phyloP scores from a whole-genome alignment of 2,329 filamentous ascomycete genomes.

The Macrophomina pseudophaseolina region DNA sequence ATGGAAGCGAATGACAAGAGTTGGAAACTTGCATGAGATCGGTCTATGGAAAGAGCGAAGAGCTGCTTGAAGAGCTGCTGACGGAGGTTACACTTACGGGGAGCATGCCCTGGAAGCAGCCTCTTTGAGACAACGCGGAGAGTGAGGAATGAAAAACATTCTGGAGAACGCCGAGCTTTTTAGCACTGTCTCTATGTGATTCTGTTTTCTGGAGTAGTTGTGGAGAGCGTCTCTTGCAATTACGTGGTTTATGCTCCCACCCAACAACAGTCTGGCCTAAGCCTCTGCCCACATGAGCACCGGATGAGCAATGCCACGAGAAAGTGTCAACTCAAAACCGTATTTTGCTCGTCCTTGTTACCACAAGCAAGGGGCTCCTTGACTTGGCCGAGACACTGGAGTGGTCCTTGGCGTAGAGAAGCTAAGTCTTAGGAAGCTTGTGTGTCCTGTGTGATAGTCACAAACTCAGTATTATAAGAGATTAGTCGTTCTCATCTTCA shows the following conservation, averaged over 20 bases:
- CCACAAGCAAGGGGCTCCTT: slow-evolving; percentile 2
- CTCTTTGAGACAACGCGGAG: background rate
- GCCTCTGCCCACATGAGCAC: background rate
- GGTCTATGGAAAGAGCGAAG: background rate
- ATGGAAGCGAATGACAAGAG: background rate
- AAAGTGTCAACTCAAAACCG: background rate
- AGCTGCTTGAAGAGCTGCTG: background rate
- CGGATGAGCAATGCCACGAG: background rate
- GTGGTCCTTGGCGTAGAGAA: background rate
- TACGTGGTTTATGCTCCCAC: no score
- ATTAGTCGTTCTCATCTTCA: background rate
- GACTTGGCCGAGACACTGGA: background rate
- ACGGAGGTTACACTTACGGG: background rate
- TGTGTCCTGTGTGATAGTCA: background rate
- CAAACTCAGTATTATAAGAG: background rate
- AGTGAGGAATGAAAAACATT: slow-evolving; percentile 17
- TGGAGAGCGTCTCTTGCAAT: background rate
- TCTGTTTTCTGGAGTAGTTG: background rate
- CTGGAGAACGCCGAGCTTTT: background rate
- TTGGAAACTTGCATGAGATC: background rate
- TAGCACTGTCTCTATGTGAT: no score
- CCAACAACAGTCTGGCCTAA: background rate
- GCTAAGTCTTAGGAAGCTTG: background rate
- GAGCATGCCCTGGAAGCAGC: background rate
- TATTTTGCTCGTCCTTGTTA: background rate